These are phyloP conservation scores for Penicillium silybi DNA, from an alignment of 495 filamentous ascomycete genomes.

Conservation along the genomic window DNA sequence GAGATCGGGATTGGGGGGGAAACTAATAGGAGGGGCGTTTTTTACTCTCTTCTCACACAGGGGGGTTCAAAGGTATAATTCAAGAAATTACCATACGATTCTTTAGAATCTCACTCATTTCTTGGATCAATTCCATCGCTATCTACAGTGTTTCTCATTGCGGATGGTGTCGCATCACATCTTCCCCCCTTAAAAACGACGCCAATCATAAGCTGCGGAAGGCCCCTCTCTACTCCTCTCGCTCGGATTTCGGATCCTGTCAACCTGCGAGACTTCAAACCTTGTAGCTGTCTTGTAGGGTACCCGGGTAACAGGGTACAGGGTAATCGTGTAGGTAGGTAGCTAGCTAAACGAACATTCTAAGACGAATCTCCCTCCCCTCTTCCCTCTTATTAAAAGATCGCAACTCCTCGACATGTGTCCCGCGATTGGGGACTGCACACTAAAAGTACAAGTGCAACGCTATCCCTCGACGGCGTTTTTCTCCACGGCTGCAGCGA, in stretches of 20 bases:
- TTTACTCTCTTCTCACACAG: not conserved
- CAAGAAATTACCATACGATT: not conserved
- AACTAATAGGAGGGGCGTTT: slow-evolving; percentile 1
- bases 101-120: not conserved
- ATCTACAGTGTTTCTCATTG: not conserved
- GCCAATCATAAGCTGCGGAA: not conserved
- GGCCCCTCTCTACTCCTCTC: not conserved
- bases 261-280: no score
- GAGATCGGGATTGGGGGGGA: slow-evolving; percentile 1
- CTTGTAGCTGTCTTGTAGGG: no score
- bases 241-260: not conserved
- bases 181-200: not conserved
- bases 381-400: not conserved
- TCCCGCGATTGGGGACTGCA: slow-evolving; percentile 16
- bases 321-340: no score
- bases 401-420: not conserved
- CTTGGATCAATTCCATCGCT: not conserved
- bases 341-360: not conserved
- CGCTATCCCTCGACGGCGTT: slow-evolving; percentile 18
- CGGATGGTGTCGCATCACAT: not conserved
- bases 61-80: not conserved
- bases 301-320: no score
- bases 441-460: slow-evolving; percentile 15
- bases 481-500: slow-evolving; percentile 13
- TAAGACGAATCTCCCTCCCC: not conserved